These are phyloP conservation scores for Hypholoma sublateritium DNA, from an alignment of 768 basidiomycete species.

Conservation along the genomic window DNA sequence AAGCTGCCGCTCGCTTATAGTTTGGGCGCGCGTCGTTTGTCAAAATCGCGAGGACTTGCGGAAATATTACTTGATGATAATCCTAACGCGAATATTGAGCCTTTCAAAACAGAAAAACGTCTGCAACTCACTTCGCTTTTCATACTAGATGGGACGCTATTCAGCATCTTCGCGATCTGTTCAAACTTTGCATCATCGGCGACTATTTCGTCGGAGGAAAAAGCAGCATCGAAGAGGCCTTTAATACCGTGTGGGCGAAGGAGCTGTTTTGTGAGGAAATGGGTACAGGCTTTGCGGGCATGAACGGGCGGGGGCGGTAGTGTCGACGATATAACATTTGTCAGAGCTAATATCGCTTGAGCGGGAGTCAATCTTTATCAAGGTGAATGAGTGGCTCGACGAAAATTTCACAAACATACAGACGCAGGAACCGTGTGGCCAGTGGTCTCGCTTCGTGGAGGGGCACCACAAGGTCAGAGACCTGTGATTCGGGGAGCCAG, in stretches of 20 bases:
- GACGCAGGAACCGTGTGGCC: conserved; percentile 55
- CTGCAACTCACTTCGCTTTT: conserved; percentile 48
- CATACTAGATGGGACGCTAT: conserved; percentile 58
- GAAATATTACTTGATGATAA: conserved; percentile 57
- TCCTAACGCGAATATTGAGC: conserved; percentile 38
- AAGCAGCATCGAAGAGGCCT: conserved; percentile 68
- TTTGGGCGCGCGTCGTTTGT: conserved; percentile 38
- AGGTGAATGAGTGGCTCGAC: conserved; percentile 16
- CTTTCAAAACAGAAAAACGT: not conserved
- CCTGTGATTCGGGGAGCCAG: conserved; percentile 64
- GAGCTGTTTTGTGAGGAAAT: conserved; percentile 70
- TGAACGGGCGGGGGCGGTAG: conserved; percentile 44
- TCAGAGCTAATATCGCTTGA: conserved; percentile 66
- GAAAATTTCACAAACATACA: conserved; percentile 44
- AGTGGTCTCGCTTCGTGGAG: conserved; percentile 49
- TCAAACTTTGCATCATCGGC: conserved; percentile 60
- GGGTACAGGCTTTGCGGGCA: conserved; percentile 56
- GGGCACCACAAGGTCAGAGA: conserved; percentile 34
- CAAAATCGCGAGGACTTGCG: conserved; percentile 54
- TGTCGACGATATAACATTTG: conserved; percentile 49
- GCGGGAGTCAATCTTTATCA: conserved; percentile 57
- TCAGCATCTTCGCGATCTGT: conserved; percentile 64
- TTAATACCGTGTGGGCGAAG: conserved; percentile 68
- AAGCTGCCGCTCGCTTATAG: conserved; percentile 64
- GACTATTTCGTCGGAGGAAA: conserved; percentile 56